Conservation (phyloP, 2,329 filamentous ascomycete species). For the Helotiales sp. region DNA sequence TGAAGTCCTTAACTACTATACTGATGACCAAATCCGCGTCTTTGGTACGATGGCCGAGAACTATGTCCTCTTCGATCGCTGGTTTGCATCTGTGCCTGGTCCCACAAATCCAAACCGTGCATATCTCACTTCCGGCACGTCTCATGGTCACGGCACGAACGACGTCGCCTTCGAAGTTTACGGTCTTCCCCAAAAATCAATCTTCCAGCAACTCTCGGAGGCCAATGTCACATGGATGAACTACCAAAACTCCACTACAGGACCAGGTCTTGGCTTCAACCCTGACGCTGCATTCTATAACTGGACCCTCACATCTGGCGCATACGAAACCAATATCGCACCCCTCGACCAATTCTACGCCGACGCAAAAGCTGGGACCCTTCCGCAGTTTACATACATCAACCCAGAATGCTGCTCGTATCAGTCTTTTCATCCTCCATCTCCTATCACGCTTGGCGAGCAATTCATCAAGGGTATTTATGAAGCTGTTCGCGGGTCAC, state of each 20-base stretch:
- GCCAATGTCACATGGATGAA: slow-evolving; percentile 45
- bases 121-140: slow-evolving; percentile 41
- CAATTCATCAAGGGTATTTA: slow-evolving; percentile 47
- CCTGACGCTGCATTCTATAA: slow-evolving; percentile 46
- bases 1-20: slow-evolving; percentile 46
- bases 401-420: slow-evolving; percentile 52
- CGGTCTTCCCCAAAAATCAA: slow-evolving; percentile 39
- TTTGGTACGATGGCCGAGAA: slow-evolving; percentile 43
- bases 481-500: slow-evolving; percentile 43
- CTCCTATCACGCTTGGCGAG: slow-evolving; percentile 45
- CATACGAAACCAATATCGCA: slow-evolving; percentile 37
- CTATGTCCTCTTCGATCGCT: slow-evolving; percentile 45
- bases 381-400: slow-evolving; percentile 48
- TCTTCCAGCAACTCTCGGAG: slow-evolving; percentile 43
- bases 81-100: slow-evolving; percentile 42
- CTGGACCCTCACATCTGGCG: slow-evolving; percentile 40
- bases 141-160: slow-evolving; percentile 40
- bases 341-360: slow-evolving; percentile 43
- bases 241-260: slow-evolving; percentile 44
- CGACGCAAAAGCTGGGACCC: slow-evolving; percentile 44
- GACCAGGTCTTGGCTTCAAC: slow-evolving; percentile 37
- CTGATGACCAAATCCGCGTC: slow-evolving; percentile 41
- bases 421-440: slow-evolving; percentile 47
- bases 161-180: slow-evolving; percentile 37
- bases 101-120: slow-evolving; percentile 39